Conservation (phyloP, 2,329 filamentous ascomycete genomes). For the Epicoccum nigrum region DNA sequence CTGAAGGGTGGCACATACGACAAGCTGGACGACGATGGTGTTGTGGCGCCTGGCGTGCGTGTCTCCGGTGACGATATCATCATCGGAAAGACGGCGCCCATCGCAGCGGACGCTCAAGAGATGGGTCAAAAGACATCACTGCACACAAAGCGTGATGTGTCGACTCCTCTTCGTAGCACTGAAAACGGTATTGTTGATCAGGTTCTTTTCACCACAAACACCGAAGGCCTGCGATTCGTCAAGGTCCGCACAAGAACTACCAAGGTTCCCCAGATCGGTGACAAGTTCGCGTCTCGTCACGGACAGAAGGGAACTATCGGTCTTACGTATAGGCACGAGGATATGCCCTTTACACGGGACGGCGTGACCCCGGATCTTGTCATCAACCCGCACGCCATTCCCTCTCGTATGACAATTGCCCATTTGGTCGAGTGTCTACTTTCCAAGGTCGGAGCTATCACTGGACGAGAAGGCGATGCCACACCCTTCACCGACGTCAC, state of each 20-base stretch:
- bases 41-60: slow-evolving; percentile 90
- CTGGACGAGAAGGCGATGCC: slow-evolving; percentile 94
- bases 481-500: slow-evolving; percentile 98
- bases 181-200: slow-evolving; percentile 97
- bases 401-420: slow-evolving; percentile 99
- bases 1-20: slow-evolving; percentile 96
- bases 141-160: slow-evolving; percentile 94
- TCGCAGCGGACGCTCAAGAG: slow-evolving; percentile 90
- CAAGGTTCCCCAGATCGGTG: slow-evolving; percentile 97
- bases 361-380: slow-evolving; percentile 94
- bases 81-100: slow-evolving; percentile 96
- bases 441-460: slow-evolving; percentile 91
- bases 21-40: slow-evolving; percentile 95
- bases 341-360: slow-evolving; percentile 96
- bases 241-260: slow-evolving; percentile 97
- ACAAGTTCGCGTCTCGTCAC: slow-evolving; percentile 99
- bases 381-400: slow-evolving; percentile 99
- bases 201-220: slow-evolving; percentile 91
- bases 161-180: slow-evolving; percentile 90
- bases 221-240: slow-evolving; percentile 92
- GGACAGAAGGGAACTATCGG: slow-evolving; percentile 99
- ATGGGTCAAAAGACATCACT: slow-evolving; percentile 87
- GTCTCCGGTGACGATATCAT: slow-evolving; percentile 98
- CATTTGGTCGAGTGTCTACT: slow-evolving; percentile 99
- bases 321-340: slow-evolving; percentile 96